phyloP scores from a whole-genome alignment of 495 filamentous ascomycete genomes.

The Penicillium silybi region DNA sequence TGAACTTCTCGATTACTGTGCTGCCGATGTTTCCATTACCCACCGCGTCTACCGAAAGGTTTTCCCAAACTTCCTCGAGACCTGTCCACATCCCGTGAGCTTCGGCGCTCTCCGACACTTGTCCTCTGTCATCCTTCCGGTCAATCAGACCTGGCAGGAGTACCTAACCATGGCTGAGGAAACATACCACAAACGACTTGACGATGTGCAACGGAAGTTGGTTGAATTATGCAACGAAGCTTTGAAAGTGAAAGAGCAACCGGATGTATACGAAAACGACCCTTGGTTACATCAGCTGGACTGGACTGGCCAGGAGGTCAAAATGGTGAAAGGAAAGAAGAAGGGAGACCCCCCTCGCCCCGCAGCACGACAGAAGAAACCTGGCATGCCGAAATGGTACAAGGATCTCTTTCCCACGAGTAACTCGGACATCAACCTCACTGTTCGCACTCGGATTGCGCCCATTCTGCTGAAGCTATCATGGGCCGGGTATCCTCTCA shows the following conservation, averaged over 20 bases:
- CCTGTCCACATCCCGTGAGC: slow-evolving; percentile 94
- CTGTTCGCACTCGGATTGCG: slow-evolving; percentile 82
- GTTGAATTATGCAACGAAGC: slow-evolving; percentile 70
- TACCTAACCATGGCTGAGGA: slow-evolving; percentile 80
- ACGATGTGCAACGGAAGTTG: slow-evolving; percentile 70
- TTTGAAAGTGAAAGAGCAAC: slow-evolving; percentile 62
- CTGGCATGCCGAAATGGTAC: slow-evolving; percentile 95
- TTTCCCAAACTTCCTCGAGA: slow-evolving; percentile 79
- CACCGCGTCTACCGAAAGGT: slow-evolving; percentile 90
- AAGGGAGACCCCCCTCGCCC: slow-evolving; percentile 75
- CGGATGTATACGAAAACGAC: slow-evolving; percentile 66
- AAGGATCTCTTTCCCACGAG: slow-evolving; percentile 76
- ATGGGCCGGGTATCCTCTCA: slow-evolving; percentile 85
- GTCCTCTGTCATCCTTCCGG: slow-evolving; percentile 86
- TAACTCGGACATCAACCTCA: slow-evolving; percentile 63
- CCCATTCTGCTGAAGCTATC: slow-evolving; percentile 78
- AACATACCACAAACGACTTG: slow-evolving; percentile 73
- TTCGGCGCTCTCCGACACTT: slow-evolving; percentile 92
- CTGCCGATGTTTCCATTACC: slow-evolving; percentile 88
- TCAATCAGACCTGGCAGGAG: slow-evolving; percentile 78
- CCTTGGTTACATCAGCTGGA: slow-evolving; percentile 92
- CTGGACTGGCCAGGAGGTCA: slow-evolving; percentile 89
- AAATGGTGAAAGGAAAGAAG: slow-evolving; percentile 86
- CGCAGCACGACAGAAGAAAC: slow-evolving; percentile 81
- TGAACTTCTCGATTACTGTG: slow-evolving; percentile 90